A percentile compares a stretch with the other conserved stretches of the same genome.
Conservation (phyloP, 2,329 filamentous ascomycete genomes). For the Apiospora rasikravindrae region DNA sequence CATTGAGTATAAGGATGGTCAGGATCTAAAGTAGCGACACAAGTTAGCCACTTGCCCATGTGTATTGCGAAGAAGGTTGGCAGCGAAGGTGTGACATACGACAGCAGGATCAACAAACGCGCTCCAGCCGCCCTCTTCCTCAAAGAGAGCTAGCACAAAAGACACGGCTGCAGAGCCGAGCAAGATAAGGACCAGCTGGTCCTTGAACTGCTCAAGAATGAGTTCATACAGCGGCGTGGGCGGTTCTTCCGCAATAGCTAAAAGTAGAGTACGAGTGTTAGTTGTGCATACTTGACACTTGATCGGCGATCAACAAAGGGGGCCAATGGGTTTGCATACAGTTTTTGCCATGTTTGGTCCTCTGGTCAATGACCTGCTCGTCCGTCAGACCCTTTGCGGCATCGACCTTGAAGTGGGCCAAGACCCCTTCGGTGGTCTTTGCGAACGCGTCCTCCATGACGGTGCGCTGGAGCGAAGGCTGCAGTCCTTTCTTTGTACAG, state of each 20-base stretch:
- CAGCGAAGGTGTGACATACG: conserved; percentile 60
- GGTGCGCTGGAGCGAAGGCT: conserved; percentile 2
- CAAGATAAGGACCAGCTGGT: conserved; percentile 95
- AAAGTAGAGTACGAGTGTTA: background rate
- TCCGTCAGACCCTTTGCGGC: conserved; percentile 61
- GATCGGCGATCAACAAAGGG: background rate
- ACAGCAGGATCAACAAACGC: conserved; percentile 96
- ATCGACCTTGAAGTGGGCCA: conserved; percentile 63
- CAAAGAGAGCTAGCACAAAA: conserved; percentile 90
- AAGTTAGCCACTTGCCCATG: background rate
- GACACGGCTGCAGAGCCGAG: conserved; percentile 92
- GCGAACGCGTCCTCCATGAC: conserved; percentile 69
- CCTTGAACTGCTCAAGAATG: conserved; percentile 98
- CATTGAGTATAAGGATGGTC: conserved; percentile 95
- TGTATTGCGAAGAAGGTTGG: background rate
- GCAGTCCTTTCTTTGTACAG: background rate
- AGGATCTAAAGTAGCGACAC: conserved; percentile 70
- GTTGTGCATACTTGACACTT: conserved; percentile 25
- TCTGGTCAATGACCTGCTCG: conserved; percentile 60
- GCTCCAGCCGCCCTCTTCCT: conserved; percentile 92
- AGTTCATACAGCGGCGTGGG: conserved; percentile 96
- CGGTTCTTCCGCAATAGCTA: conserved; percentile 80
- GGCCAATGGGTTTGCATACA: conserved; percentile 49
- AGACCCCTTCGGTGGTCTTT: conserved; percentile 61
- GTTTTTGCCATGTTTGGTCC: conserved; percentile 69